Evolutionary conservation across 2,329 filamentous ascomycete genomes (phyloP), one percentile per base, ranked within the genome.

Genomic region (Lasiodiplodia hormozganensis): DNA sequence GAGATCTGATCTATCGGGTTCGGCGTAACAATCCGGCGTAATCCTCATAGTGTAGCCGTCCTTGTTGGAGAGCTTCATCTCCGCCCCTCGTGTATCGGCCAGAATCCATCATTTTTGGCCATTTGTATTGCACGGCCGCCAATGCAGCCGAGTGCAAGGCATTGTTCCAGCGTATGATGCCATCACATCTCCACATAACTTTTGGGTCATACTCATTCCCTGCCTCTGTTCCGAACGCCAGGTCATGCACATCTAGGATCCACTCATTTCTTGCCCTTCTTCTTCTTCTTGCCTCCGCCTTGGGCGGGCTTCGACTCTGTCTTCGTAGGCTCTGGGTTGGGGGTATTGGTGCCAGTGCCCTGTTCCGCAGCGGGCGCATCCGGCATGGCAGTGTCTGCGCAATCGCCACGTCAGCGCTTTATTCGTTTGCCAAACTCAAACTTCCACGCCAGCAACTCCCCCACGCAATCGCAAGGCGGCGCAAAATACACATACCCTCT

Each of bases 211-310:
- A n/a, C 28, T n/a, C 43, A 25, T 58, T 47, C n/a, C 60, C 60
- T 47, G 18, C 16, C 43, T 21, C 25, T 21, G 14, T 25, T 47
- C n/a, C 18, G 23, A 52, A 64, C 28, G 47, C 60, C 60, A 52
- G 11, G 28, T 11, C 31, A 64, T 64, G 47, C 58, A 49, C 47
- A 7, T 5, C 7, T 14, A 3, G 28, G 16, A 2, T 4, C n/a
- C n/a, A n/a, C 66, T 81, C 77, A 84, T 79, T 83, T 84, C 79
- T 85, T 85, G 62, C 81, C 80, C 75, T 83, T 84, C 73, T 84
- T 85, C 76, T 84, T 85, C 76, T 84, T 84, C 51, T 77, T 77
- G 21, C 79, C 81, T 7, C 79, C 81, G 16, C 74, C 77, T n/a
- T 56, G 70, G 7, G 62, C 64, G 2, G 67, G 58, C 25, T 65